Evolutionary conservation across 2,329 filamentous ascomycete species (phyloP), one percentile per base, ranked within the genome.

Genomic region (Aspergillus pseudotamarii): DNA sequence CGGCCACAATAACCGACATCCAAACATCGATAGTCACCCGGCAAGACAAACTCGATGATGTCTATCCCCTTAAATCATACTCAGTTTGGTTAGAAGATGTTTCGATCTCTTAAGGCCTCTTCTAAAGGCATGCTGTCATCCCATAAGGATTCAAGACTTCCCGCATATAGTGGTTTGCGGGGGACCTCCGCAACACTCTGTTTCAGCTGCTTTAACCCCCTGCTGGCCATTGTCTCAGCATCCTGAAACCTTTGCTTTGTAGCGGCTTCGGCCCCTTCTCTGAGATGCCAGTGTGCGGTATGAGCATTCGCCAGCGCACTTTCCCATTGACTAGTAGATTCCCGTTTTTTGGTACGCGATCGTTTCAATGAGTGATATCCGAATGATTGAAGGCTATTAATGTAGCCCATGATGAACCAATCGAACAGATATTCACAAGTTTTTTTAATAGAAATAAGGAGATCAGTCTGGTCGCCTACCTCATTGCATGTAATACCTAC

Each of bases 391-490:
- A 53, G 50, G 50, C 50, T 32, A 23, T 53, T 53, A 14, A 53
- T 53, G n/a, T 53, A 53, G 26, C 50, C 50, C 50, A 53, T 53
- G 28, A 36, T 32, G 26, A 53, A 53, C 50, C 50, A 53, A 23
- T 53, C 50, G 23, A 53, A 53, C 10, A 53, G 50, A 16, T 53
- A 53, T 19, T 53, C 50, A 12, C 50, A 53, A 36, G 50, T 53
- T 28, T 11, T 32, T 53, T 53, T 53, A 10, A 12, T 53, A 23
- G 50, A 53, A 34, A 23, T 2, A 53, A 53, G 50, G 50, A 53
- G 32, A 53, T 53, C 50, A 36, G 26, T 12, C 19, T 36, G 50
- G n/a, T 36, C 43, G 3, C 43, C 43, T 46, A 19, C n/a, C 43
- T 46, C 43, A 23, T 21, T 16, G 23, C 19, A 10, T 34, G 26